These are phyloP conservation scores for Chlorella sp. DNA, from an alignment of 139 green algal genomes.

Conservation along the genomic window DNA sequence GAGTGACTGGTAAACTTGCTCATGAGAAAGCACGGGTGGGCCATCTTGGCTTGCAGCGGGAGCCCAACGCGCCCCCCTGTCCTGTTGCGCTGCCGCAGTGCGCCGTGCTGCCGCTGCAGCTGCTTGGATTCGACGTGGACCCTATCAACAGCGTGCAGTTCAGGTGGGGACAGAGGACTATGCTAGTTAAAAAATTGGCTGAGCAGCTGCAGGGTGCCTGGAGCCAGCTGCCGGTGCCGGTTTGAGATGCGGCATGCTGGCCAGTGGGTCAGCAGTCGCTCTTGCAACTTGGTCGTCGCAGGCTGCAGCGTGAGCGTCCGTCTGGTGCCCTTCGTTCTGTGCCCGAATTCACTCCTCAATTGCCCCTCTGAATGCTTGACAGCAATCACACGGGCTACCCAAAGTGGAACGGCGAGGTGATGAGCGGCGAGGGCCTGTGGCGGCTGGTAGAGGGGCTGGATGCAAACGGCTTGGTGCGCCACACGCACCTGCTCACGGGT, in stretches of 20 bases:
- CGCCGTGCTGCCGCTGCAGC: slow-evolving; percentile 90
- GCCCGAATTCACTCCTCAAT: no score
- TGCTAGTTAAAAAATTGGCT: no score
- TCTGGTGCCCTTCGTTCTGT: no score
- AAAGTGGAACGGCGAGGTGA: slow-evolving; percentile 64
- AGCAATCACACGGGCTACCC: slow-evolving; percentile 75
- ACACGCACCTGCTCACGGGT: slow-evolving; percentile 96
- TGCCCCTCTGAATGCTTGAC: slow-evolving; percentile 22
- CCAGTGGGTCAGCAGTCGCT: no score
- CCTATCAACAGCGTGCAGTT: slow-evolving; percentile 78
- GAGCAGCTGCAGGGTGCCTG: no score
- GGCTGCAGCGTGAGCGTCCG: no score
- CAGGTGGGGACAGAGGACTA: slow-evolving; percentile 43
- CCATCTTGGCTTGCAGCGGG: background rate
- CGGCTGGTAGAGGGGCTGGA: slow-evolving; percentile 81
- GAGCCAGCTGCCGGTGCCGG: no score
- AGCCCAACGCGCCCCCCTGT: background rate
- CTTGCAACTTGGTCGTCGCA: no score
- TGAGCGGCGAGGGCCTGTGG: slow-evolving; percentile 76
- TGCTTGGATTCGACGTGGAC: slow-evolving; percentile 92
- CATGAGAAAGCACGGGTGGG: no score
- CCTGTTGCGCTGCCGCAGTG: slow-evolving; percentile 8
- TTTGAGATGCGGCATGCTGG: no score
- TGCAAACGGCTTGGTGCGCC: slow-evolving; percentile 74
- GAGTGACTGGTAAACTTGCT: background rate